These are phyloP conservation scores for Scutellaria baicalensis DNA, from an alignment of 257 asterid genomes.

Conservation along the genomic window DNA sequence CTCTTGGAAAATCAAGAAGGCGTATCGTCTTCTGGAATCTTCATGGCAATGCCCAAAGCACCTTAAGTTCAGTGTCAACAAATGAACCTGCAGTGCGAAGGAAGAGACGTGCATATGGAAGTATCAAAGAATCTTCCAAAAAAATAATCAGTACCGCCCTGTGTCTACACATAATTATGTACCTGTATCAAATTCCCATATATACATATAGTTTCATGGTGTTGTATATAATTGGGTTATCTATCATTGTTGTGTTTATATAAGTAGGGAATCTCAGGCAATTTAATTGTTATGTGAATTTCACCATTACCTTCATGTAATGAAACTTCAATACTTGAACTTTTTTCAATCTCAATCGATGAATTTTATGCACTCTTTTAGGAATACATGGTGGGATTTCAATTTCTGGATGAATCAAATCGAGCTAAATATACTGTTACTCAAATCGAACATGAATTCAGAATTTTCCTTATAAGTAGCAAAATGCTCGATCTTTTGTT, in stretches of 20 bases:
- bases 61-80: background rate
- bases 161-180: conserved; percentile 3
- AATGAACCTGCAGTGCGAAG: background rate
- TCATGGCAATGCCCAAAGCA: background rate
- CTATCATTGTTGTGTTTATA: background rate
- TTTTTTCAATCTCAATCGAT: background rate
- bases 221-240: conserved; percentile 22
- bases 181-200: conserved; percentile 8
- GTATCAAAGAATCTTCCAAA: background rate
- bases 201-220: background rate
- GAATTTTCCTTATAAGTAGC: background rate
- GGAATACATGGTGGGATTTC: no score
- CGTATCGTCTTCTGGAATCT: background rate
- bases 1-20: background rate
- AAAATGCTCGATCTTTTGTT: background rate
- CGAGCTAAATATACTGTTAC: background rate
- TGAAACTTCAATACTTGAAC: background rate
- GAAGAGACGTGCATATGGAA: background rate
- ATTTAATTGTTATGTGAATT: background rate
- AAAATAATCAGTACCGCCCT: background rate
- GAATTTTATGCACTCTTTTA: background rate
- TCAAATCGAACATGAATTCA: background rate
- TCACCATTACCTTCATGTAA: no score
- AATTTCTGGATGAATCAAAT: background rate
- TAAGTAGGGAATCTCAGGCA: background rate